These are phyloP conservation scores for Candida albicans DNA, from an alignment of 1,139 yeast genomes.

Conservation along the genomic window DNA sequence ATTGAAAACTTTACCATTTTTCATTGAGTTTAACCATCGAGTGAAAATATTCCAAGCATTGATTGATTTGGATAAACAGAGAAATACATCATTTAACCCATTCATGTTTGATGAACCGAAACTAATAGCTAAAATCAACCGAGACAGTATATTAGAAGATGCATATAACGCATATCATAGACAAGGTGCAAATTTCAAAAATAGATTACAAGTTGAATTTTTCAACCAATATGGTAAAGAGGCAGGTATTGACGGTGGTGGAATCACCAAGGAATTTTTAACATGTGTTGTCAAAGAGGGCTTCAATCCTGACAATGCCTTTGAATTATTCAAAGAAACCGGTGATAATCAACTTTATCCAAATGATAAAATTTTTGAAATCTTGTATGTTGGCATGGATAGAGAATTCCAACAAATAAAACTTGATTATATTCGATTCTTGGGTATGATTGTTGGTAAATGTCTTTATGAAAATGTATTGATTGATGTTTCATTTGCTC, in stretches of 20 bases:
- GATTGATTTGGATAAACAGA: constrained; percentile 51
- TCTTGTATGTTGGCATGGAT: constrained; percentile 25
- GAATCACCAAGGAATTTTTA: constrained; percentile 86
- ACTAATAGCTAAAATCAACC: constrained; percentile 56
- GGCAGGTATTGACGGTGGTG: constrained; percentile 97
- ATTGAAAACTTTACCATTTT: constrained; percentile 69
- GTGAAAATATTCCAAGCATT: constrained; percentile 71
- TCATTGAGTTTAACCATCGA: constrained; percentile 71
- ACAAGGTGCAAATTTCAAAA: constrained; percentile 50
- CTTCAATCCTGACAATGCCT: constrained; percentile 46
- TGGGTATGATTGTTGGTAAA: constrained; percentile 85
- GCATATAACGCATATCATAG: constrained; percentile 61
- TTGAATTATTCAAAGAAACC: constrained; percentile 46
- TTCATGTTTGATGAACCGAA: constrained; percentile 17
- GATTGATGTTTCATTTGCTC: constrained; percentile 82
- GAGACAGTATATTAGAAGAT: constrained; percentile 72
- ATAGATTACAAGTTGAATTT: constrained; percentile 63
- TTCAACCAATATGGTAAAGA: constrained; percentile 66
- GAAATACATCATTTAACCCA: constrained; percentile 18
- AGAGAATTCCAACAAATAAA: constrained; percentile 27
- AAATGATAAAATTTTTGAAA: constrained; percentile 54
- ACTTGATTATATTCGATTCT: constrained; percentile 52
- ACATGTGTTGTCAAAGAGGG: constrained; percentile 74
- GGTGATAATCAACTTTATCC: constrained; percentile 69
- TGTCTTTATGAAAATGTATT: constrained; percentile 84